Base-by-base conservation (phyloP, 441 rosid genomes). In the Gossypium schwendimanii region DNA sequence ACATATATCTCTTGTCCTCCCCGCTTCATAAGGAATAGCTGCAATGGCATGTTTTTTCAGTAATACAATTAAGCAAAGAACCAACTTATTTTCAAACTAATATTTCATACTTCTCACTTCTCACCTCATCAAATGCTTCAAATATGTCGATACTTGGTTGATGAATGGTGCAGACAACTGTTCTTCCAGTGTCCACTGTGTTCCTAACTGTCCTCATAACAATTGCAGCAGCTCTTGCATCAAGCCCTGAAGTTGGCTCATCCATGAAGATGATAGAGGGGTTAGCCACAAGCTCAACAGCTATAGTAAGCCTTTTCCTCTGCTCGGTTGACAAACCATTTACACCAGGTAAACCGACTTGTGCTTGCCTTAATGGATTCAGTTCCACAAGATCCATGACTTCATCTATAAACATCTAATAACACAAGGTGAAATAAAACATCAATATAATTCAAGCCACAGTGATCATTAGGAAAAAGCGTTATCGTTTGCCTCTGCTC, bases 261-360 rank as follows among this genome's bases (percentile, higher is more conserved):
- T 91, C 97, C 97, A 91, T 86, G 80, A 89, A 91, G 69, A 91
- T 89, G 75, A 89, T 88, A 0, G 97, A 88, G 0, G 97, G 97
- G 76, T 89, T 88, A 33, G 94, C 94, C 58, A 87, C 94, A 0
- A 91, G 84, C 85, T 91, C 94, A 65, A 89, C 90, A 0, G 97
- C 97, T 4, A 88, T 87, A 0, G 97, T 91, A 15, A 91, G 76
- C 84, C 97, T 83, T 78, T 91, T 91, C 53, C 97, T 84, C 71
- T 88, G 94, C 79, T 91, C 97, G 0, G 89, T 89, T 39, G 93
- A 88, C 12, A 91, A 80, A 47, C 97, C 97, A 75, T 78, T 87
- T 63, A 86, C 87, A 15, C 92, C 93, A 8, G 97, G 95, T 69
- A 91, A 71, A 44, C 97, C 97, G 24, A 91, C 95, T 2, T 86